Evolutionary conservation across 208 protist species (phyloP).

Genomic region (Naegleria fowleri): DNA sequence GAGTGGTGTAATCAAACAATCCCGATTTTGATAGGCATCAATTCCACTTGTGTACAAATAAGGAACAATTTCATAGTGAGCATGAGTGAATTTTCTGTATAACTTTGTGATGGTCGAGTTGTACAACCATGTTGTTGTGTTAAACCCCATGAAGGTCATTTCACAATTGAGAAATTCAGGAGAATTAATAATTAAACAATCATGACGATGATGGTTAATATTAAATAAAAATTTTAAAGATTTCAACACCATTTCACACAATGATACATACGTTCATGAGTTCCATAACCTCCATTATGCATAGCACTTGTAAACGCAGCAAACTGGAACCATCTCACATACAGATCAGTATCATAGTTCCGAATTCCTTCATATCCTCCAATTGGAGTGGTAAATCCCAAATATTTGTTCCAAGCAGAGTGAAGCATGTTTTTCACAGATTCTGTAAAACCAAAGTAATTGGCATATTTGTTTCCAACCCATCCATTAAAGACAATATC

Average conservation of each 20-base stretch:
- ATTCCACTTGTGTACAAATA: background rate
- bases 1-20: background rate
- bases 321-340: conserved; percentile 34
- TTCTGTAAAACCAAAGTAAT: conserved; percentile 24
- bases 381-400: conserved; percentile 36
- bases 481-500: conserved; percentile 38
- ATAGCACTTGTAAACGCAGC: conserved; percentile 35
- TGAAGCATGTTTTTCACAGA: conserved; percentile 38
- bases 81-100: background rate
- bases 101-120: background rate
- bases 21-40: background rate
- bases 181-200: too few species aligned
- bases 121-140: background rate
- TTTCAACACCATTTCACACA: too few species aligned
- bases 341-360: background rate
- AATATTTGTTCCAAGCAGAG: conserved; percentile 36
- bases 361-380: background rate
- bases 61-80: background rate
- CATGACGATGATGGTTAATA: too few species aligned
- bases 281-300: conserved; percentile 36
- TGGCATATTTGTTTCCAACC: conserved; percentile 31
- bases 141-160: too few species aligned
- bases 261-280: background rate
- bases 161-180: too few species aligned
- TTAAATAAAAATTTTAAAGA: too few species aligned